Evolutionary conservation across 23 red algal species (phyloP).

Genomic region (Gracilaria caudata): DNA sequence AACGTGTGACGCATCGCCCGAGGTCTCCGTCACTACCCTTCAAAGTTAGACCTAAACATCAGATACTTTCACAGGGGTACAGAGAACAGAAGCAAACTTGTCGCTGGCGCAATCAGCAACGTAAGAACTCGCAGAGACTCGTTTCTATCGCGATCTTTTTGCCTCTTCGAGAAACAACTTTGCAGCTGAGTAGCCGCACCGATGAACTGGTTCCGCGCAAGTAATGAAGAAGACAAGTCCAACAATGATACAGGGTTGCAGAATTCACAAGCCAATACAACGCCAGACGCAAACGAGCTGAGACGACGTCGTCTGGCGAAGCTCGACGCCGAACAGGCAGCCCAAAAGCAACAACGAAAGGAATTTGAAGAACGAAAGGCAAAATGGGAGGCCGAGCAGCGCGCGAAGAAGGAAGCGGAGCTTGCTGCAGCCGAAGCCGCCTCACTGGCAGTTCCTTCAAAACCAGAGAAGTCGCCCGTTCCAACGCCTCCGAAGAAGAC

Average conservation of each 20-base stretch:
- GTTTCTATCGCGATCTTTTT: neutral
- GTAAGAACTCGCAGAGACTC: neutral
- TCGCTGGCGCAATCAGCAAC: too few relatives aligned
- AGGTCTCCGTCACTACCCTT: too few relatives aligned
- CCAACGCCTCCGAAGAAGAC: neutral
- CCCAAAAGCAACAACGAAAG: constrained; percentile 40
- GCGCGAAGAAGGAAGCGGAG: constrained; percentile 8
- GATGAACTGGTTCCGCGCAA: constrained; percentile 65
- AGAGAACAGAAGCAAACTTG: too few relatives aligned
- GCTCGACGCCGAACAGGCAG: constrained; percentile 52
- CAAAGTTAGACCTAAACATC: too few relatives aligned
- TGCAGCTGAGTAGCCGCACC: neutral
- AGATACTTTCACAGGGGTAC: too few relatives aligned
- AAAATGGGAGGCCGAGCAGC: constrained; percentile 55
- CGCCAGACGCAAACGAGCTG: constrained; percentile 52
- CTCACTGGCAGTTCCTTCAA: neutral
- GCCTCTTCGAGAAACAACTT: neutral
- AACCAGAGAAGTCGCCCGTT: neutral
- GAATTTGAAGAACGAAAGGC: constrained; percentile 62
- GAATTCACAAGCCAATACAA: constrained; percentile 5
- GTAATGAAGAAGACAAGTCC: constrained; percentile 23
- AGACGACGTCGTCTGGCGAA: constrained; percentile 69
- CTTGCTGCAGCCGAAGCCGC: neutral
- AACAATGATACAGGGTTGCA: neutral
- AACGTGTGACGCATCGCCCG: too few relatives aligned